A percentile compares a stretch with the other conserved stretches of the same genome.
phyloP scores from a whole-genome alignment of 192 early-diverging fungal species.

The Rhizophagus sp. region DNA sequence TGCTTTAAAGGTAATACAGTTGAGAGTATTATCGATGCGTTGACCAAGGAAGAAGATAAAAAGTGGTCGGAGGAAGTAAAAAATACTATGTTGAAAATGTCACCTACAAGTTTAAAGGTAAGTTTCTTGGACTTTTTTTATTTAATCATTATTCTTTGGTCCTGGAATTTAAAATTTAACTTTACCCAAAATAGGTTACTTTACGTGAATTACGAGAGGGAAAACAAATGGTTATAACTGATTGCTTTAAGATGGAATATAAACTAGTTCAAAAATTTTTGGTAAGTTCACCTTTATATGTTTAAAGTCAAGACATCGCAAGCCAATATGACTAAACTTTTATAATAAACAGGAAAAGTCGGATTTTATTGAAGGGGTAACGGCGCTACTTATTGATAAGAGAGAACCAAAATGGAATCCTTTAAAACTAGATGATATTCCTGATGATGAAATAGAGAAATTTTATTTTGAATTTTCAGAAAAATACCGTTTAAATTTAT shows the following conservation, averaged over 20 bases:
- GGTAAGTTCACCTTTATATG: background rate
- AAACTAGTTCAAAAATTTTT: constrained; percentile 77
- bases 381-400: constrained; percentile 73
- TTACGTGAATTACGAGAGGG: constrained; percentile 82
- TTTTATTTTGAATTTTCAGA: constrained; percentile 56
- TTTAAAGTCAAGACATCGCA: background rate
- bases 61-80: constrained; percentile 73
- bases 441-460: constrained; percentile 48
- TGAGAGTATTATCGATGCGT: constrained; percentile 80
- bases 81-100: constrained; percentile 62
- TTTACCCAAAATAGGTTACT: constrained; percentile 41
- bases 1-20: constrained; percentile 83
- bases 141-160: background rate
- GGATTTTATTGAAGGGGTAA: constrained; percentile 93
- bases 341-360: constrained; percentile 46
- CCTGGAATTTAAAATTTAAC: background rate
- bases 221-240: constrained; percentile 61
- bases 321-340: background rate
- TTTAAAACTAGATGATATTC: constrained; percentile 49
- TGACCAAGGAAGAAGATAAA: constrained; percentile 68
- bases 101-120: constrained; percentile 88
- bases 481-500: constrained; percentile 39
- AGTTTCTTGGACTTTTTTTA: background rate
- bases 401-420: constrained; percentile 74
- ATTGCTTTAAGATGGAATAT: constrained; percentile 88